Evolutionary conservation across 768 basidiomycete genomes (phyloP), one percentile per base, ranked within the genome.

Genomic region (Boletus bicolor): DNA sequence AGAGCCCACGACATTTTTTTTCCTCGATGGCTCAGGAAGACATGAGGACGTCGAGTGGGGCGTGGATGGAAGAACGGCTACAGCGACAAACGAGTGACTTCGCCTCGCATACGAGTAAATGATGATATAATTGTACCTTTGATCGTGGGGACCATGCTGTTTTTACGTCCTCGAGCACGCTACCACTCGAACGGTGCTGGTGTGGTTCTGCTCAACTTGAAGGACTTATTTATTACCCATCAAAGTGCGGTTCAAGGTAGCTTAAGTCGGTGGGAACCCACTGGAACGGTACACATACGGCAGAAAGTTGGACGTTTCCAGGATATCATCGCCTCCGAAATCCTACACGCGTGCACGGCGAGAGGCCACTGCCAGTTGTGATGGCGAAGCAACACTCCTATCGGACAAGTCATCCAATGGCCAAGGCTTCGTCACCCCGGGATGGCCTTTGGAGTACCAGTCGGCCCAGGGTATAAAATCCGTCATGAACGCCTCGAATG

Each of bases 1-100:
- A 30, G 37, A 26, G 28, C 37, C 26, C 15, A 51, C 41, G 42
- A 38, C 69, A 71, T 70, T 58, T 55, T 62, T 48, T 44, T 39
- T 44, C 12, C 32, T 44, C 3, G 26, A 17, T 21, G 44, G 11
- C 14, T 63, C 50, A 55, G 32, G 44, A 24, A 38, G 57, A 55
- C 64, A 72, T 66, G 38, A 35, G 44, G 42, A 35, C 26, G 55
- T 50, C 34, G 42, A 51, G 35, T 6, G 8, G 24, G 24, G 38
- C n/a, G 46, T 52, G 44, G 26, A 37, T n/a, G 19, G 30, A 50
- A 6, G 21, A 36, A 19, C 11, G 14, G 15, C 21, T 15, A 28
- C 21, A 10, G 15, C 37, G 41, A 39, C 4, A 44, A 47, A 49
- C 52, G 42, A 28, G 42, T 44, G 47, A 44, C 28, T 3, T 17